These are phyloP conservation scores for Jacaranda copaia DNA, from an alignment of 257 asterid species.

Conservation along the genomic window DNA sequence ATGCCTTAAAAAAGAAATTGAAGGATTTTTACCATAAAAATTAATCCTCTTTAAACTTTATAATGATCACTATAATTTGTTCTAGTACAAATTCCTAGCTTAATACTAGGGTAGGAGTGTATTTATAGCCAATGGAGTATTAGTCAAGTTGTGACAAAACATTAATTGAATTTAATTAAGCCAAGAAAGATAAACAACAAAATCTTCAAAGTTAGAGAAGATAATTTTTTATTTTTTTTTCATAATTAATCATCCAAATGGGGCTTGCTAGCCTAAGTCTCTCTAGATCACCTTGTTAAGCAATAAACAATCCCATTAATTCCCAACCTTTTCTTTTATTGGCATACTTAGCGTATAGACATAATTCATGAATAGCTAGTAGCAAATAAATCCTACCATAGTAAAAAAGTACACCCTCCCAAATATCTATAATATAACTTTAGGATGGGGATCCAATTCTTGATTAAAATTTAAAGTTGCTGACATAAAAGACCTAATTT, in stretches of 20 bases:
- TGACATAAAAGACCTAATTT: no score
- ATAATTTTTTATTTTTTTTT: no score
- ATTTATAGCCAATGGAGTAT: conserved; percentile 27
- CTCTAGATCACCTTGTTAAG: conserved; percentile 3
- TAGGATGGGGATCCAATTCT: no score
- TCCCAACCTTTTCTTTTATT: neutral
- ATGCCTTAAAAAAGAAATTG: neutral
- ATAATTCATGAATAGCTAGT: neutral
- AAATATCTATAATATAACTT: neutral
- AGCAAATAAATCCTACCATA: neutral
- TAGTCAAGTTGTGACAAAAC: conserved; percentile 35
- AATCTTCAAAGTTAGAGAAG: neutral
- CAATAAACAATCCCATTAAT: conserved; percentile 16
- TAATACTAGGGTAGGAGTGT: conserved; percentile 31
- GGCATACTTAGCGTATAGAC: neutral
- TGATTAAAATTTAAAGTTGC: no score
- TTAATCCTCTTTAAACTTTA: neutral
- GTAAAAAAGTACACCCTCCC: no score
- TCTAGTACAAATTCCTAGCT: neutral
- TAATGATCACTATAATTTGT: neutral
- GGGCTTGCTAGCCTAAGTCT: conserved; percentile 22
- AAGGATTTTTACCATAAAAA: no score
- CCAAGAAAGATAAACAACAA: conserved; percentile 20
- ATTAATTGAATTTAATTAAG: conserved; percentile 35
- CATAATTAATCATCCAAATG: conserved; percentile 30